Conservation (phyloP, 1,284 basidiomycete species). For the Apiotrichum sp. region DNA sequence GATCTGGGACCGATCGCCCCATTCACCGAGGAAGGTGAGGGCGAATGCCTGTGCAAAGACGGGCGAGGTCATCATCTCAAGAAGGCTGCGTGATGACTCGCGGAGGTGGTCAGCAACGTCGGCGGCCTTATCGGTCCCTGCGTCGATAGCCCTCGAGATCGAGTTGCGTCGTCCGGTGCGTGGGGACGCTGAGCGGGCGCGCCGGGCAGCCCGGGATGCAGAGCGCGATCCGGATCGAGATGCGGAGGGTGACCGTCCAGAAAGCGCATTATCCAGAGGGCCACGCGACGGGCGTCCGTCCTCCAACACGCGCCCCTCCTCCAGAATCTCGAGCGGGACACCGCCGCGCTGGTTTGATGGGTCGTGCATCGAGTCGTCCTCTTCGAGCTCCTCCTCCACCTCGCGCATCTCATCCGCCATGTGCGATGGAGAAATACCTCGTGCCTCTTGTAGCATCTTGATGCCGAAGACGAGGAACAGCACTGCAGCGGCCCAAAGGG, state of each 20-base stretch:
- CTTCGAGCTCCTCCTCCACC: constrained; percentile 74
- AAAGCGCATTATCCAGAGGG: constrained; percentile 10
- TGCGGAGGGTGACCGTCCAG: not conserved
- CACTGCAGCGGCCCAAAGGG: constrained; percentile 57
- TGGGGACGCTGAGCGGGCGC: not conserved
- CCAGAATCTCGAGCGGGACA: constrained; percentile 39
- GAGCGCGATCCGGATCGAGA: not conserved
- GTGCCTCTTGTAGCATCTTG: constrained; percentile 76
- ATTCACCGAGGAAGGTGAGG: constrained; percentile 94
- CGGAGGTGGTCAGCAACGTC: constrained; percentile 1
- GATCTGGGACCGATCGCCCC: constrained; percentile 97
- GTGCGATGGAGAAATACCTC: constrained; percentile 63
- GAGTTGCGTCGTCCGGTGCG: not conserved
- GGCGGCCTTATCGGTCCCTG: constrained; percentile 9
- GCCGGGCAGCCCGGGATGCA: not conserved
- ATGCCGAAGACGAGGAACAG: constrained; percentile 82
- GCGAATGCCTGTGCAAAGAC: constrained; percentile 94
- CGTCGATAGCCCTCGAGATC: constrained; percentile 2
- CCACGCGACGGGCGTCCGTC: not conserved
- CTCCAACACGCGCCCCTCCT: constrained; percentile 25
- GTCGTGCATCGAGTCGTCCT: constrained; percentile 40
- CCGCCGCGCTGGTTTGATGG: constrained; percentile 1
- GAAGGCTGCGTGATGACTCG: constrained; percentile 28
- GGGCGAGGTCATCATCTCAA: constrained; percentile 75
- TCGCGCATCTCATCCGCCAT: constrained; percentile 89